These are phyloP conservation scores for Fusarium duplospermum DNA, from an alignment of 2,329 filamentous ascomycete species.

Conservation along the genomic window DNA sequence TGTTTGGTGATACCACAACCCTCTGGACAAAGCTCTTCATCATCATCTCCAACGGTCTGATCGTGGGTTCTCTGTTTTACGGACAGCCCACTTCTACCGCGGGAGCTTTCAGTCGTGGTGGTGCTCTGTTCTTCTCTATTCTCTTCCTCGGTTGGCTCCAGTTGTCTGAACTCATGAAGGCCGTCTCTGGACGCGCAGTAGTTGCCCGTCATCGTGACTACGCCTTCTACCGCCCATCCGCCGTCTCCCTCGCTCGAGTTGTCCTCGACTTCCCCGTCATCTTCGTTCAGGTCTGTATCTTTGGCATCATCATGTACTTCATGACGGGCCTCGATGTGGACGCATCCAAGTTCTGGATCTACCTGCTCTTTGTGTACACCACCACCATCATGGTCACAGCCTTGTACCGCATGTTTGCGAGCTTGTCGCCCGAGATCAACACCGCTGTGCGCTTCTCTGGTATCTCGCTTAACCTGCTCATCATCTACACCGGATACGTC, in stretches of 20 bases:
- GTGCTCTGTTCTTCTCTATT: slow-evolving; percentile 61
- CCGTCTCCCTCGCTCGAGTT: slow-evolving; percentile 66
- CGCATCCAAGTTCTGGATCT: slow-evolving; percentile 74
- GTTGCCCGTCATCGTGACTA: slow-evolving; percentile 59
- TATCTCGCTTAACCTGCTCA: slow-evolving; percentile 67
- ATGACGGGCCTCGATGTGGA: slow-evolving; percentile 76
- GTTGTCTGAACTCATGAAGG: slow-evolving; percentile 81
- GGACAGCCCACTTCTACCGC: slow-evolving; percentile 68
- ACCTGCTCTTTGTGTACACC: slow-evolving; percentile 69
- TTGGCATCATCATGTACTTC: slow-evolving; percentile 80
- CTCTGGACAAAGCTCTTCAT: slow-evolving; percentile 85
- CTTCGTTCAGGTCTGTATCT: slow-evolving; percentile 71
- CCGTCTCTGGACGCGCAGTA: slow-evolving; percentile 76
- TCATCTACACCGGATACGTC: slow-evolving; percentile 75
- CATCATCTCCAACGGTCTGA: slow-evolving; percentile 77
- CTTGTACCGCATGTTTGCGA: slow-evolving; percentile 65
- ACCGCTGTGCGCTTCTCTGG: slow-evolving; percentile 70
- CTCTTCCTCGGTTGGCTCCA: slow-evolving; percentile 73
- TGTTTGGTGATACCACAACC: slow-evolving; percentile 79
- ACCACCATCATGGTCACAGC: slow-evolving; percentile 66
- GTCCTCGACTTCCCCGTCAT: slow-evolving; percentile 70
- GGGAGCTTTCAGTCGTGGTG: slow-evolving; percentile 70
- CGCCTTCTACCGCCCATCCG: slow-evolving; percentile 64
- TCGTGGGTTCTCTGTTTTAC: slow-evolving; percentile 84
- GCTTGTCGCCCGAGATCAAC: slow-evolving; percentile 68